phyloP scores from a whole-genome alignment of 164 flowering plant genomes.

The Kingdonia uniflora region DNA sequence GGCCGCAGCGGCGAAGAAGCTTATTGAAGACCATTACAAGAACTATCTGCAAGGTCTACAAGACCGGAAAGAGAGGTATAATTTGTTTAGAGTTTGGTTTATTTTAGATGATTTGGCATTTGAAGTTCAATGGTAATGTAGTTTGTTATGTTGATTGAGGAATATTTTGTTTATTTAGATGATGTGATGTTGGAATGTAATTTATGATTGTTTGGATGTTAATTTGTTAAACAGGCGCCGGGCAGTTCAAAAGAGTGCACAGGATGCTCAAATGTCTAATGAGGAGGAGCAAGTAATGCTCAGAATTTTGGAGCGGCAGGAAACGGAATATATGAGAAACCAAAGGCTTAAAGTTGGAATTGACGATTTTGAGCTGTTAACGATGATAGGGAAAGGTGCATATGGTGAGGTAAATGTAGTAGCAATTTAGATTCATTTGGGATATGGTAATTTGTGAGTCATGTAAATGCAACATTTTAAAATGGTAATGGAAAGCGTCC shows the following conservation, averaged over 20 bases:
- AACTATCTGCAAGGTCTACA: conserved; percentile 69
- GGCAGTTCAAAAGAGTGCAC: conserved; percentile 57
- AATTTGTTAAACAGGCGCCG: conserved; percentile 35
- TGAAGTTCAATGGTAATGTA: no score
- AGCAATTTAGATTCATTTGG: no score
- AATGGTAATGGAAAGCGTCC: no score
- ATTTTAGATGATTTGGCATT: background rate
- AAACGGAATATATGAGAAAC: conserved; percentile 79
- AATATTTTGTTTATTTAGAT: background rate
- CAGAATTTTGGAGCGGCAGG: conserved; percentile 66
- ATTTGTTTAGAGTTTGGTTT: background rate
- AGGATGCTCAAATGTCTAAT: conserved; percentile 53
- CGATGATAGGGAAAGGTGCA: conserved; percentile 81
- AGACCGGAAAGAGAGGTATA: conserved; percentile 76
- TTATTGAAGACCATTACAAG: conserved; percentile 90
- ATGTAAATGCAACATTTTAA: no score
- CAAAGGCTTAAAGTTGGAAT: conserved; percentile 86
- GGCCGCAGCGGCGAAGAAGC: conserved; percentile 86
- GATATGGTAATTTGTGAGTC: no score
- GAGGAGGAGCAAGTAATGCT: conserved; percentile 79
- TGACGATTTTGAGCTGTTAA: conserved; percentile 76
- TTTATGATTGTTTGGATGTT: background rate
- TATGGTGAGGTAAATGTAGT: conserved; percentile 82
- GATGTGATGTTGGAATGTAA: background rate
- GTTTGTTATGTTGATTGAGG: no score